Percentiles rank a stretch among this genome's conserved stretches.
These are phyloP conservation scores for Moniliella sp. DNA, from an alignment of 1,284 basidiomycete species.

Conservation along the genomic window DNA sequence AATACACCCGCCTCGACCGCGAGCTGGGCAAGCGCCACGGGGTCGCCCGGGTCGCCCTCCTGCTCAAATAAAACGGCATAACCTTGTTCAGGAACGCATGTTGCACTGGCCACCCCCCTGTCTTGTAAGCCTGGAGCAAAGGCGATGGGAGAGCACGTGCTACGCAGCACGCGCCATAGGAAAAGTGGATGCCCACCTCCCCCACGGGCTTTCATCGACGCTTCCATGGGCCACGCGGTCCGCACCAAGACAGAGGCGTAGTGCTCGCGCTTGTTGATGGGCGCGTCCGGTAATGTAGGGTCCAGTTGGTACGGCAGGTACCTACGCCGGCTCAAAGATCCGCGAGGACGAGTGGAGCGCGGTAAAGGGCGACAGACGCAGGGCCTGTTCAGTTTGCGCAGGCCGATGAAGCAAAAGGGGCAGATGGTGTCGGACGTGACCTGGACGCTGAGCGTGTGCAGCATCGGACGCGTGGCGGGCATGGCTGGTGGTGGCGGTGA, in stretches of 20 bases:
- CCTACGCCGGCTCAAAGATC: neutral
- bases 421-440: constrained; percentile 2
- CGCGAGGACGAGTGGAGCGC: neutral
- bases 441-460: neutral
- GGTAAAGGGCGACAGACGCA: neutral
- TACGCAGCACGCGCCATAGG: constrained; percentile 1
- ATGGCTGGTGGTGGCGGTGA: no score
- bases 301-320: constrained; percentile 3
- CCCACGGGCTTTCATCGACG: constrained; percentile 1
- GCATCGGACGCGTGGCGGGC: no score
- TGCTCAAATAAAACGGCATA: constrained; percentile 3
- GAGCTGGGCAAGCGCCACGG: neutral
- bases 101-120: constrained; percentile 1
- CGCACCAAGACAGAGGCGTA: constrained; percentile 1
- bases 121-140: constrained; percentile 1
- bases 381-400: constrained; percentile 2
- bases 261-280: constrained; percentile 1
- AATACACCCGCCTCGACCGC: constrained; percentile 1
- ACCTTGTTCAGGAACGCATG: constrained; percentile 1
- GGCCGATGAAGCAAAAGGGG: constrained; percentile 3
- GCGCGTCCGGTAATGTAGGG: constrained; percentile 1
- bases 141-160: constrained; percentile 2
- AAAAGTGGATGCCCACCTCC: constrained; percentile 2
- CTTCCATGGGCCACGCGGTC: neutral
- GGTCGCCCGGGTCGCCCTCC: neutral